A percentile compares a stretch with the other conserved stretches of the same genome.
phyloP scores from a whole-genome alignment of 306 rosid genomes.

The Lathyrus sativus region DNA sequence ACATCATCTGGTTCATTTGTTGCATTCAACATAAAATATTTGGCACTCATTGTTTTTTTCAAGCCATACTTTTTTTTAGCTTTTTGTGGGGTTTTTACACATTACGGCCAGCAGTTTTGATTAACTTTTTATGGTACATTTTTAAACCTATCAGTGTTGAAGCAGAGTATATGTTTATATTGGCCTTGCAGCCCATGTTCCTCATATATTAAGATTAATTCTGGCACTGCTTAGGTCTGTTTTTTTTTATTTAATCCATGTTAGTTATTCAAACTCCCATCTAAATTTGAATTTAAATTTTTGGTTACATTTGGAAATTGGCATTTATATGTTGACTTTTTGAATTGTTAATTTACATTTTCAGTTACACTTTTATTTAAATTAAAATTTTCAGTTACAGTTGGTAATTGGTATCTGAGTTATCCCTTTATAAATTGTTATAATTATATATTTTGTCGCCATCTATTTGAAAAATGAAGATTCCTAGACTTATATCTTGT shows the following conservation, averaged over 20 bases:
- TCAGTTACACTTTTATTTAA: neutral
- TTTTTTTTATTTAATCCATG: neutral
- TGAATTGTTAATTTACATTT: neutral
- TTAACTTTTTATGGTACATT: constrained; percentile 1
- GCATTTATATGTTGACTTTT: neutral
- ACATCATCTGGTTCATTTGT: constrained; percentile 8
- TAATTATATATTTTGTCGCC: neutral
- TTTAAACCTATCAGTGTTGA: neutral
- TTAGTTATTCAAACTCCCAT: neutral
- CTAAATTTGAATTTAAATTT: neutral
- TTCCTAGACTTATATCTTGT: neutral
- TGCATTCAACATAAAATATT: constrained; percentile 5
- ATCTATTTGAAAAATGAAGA: neutral
- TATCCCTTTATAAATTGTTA: neutral
- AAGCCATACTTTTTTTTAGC: neutral
- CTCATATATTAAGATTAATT: neutral
- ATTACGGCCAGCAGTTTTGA: neutral
- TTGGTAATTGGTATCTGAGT: neutral
- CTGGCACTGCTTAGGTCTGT: neutral
- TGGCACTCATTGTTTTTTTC: neutral
- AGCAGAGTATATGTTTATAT: neutral
- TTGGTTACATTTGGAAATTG: neutral
- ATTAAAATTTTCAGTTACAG: neutral
- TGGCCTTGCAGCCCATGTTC: neutral
- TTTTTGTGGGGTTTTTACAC: constrained; percentile 6